phyloP scores from a whole-genome alignment of 2,329 filamentous ascomycete species.

The Aspergillus jensenii region DNA sequence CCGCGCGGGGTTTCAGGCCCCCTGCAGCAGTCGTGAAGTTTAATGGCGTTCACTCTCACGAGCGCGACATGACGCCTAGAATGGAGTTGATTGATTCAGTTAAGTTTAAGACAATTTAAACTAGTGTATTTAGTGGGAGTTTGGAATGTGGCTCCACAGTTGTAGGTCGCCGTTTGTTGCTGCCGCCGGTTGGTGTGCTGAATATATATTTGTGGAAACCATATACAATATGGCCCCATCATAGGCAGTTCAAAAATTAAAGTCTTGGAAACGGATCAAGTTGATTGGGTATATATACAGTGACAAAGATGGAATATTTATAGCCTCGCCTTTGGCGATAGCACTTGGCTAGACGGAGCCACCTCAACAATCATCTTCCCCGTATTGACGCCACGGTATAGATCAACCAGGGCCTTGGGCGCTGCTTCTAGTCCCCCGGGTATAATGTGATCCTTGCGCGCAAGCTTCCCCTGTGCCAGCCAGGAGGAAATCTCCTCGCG shows the following conservation, averaged over 20 bases:
- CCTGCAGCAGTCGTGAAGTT: neutral
- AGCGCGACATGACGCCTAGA: neutral
- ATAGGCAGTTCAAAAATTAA: too few relatives aligned
- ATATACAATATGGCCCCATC: too few relatives aligned
- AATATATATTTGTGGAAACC: too few relatives aligned
- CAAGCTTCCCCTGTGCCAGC: slow-evolving; percentile 70
- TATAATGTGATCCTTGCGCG: slow-evolving; percentile 69
- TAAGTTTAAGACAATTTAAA: too few relatives aligned
- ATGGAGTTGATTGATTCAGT: neutral
- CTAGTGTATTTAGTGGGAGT: too few relatives aligned
- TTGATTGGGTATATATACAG: too few relatives aligned
- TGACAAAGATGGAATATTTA: slow-evolving; percentile 15
- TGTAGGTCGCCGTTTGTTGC: too few relatives aligned
- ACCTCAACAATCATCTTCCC: slow-evolving; percentile 60
- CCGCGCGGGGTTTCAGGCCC: neutral
- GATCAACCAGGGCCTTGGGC: slow-evolving; percentile 60
- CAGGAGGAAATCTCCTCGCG: slow-evolving; percentile 63
- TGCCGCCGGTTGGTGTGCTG: too few relatives aligned
- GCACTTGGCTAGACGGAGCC: slow-evolving; percentile 34
- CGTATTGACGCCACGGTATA: slow-evolving; percentile 70
- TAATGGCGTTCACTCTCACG: neutral
- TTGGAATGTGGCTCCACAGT: too few relatives aligned
- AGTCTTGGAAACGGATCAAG: too few relatives aligned
- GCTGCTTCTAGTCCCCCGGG: slow-evolving; percentile 66
- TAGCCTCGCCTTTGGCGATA: slow-evolving; percentile 44